Conservation (phyloP, 106 monocot species). For the Vanilla planifolia region DNA sequence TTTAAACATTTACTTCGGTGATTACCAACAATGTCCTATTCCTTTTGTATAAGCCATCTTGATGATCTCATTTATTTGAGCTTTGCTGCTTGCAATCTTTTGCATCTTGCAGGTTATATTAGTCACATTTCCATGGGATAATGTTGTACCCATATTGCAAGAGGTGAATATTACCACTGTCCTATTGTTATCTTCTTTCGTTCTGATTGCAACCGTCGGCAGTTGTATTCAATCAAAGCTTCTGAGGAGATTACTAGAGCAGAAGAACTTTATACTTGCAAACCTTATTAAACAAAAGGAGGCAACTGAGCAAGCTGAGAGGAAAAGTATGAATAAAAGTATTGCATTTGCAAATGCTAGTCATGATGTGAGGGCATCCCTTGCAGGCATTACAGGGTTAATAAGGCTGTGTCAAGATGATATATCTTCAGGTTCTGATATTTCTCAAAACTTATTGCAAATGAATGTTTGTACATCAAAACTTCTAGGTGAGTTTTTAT, state of each 20-base stretch:
- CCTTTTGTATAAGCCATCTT: too few species aligned
- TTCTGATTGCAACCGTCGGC: constrained; percentile 16
- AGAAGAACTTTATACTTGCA: constrained; percentile 21
- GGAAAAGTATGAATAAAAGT: constrained; percentile 96
- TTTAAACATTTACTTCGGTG: not conserved
- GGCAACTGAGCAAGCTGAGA: constrained; percentile 76
- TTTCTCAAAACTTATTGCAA: constrained; percentile 44
- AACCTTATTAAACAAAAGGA: constrained; percentile 69
- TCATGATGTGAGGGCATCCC: constrained; percentile 70
- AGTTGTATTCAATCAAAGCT: constrained; percentile 15
- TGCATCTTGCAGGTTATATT: constrained; percentile 20
- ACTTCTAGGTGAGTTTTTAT: constrained; percentile 36
- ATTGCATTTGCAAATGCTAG: constrained; percentile 74
- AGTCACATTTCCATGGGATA: constrained; percentile 8
- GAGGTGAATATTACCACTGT: constrained; percentile 11
- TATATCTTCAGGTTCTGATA: constrained; percentile 18
- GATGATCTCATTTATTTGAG: not conserved
- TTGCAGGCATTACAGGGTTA: constrained; percentile 54
- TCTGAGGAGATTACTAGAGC: constrained; percentile 14
- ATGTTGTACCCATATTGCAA: constrained; percentile 1
- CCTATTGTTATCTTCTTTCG: constrained; percentile 10
- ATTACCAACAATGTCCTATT: too few species aligned
- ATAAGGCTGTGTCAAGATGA: constrained; percentile 41
- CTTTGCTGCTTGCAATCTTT: not conserved
- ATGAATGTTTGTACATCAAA: constrained; percentile 58